A percentile compares a stretch with the other conserved stretches of the same genome.
Conservation (phyloP, 805 yeast genomes). For the Candida coquimbonensis region DNA sequence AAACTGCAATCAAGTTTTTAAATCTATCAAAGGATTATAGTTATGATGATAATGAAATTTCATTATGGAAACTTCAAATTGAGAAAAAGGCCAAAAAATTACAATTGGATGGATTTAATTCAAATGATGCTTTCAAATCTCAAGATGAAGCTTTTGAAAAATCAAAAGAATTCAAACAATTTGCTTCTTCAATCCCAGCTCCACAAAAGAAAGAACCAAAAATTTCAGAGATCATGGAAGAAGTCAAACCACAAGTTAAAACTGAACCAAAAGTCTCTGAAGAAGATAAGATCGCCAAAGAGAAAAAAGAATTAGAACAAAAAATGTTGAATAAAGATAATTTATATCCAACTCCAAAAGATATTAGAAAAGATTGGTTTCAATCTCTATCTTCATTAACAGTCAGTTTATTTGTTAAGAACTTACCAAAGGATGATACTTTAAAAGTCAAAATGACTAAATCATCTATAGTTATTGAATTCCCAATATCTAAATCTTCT, state of each 20-base stretch:
- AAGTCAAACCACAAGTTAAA: neutral
- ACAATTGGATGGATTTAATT: slow-evolving; percentile 4
- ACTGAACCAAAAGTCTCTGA: neutral
- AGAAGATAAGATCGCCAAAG: slow-evolving; percentile 5
- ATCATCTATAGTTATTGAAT: slow-evolving; percentile 34
- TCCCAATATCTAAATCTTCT: slow-evolving; percentile 42
- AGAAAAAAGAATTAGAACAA: slow-evolving; percentile 16
- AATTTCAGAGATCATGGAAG: neutral
- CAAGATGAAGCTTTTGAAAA: slow-evolving; percentile 8
- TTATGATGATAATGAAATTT: slow-evolving; percentile 22
- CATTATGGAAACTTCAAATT: slow-evolving; percentile 17
- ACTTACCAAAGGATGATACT: slow-evolving; percentile 44
- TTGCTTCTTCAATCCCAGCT: neutral
- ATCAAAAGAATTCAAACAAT: slow-evolving; percentile 1
- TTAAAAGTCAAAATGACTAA: slow-evolving; percentile 33
- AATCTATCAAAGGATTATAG: slow-evolving; percentile 32
- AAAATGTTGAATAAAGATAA: slow-evolving; percentile 20
- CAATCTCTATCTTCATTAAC: slow-evolving; percentile 54
- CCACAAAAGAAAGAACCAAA: neutral
- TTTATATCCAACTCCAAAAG: slow-evolving; percentile 20
- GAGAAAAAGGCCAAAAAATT: slow-evolving; percentile 15
- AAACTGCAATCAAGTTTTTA: slow-evolving; percentile 35
- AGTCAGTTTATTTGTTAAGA: slow-evolving; percentile 65
- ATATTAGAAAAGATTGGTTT: slow-evolving; percentile 60
- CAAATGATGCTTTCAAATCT: slow-evolving; percentile 2